Evolutionary conservation across 192 early-diverging fungal genomes (phyloP).

Genomic region (Polychytrium aggregatum): DNA sequence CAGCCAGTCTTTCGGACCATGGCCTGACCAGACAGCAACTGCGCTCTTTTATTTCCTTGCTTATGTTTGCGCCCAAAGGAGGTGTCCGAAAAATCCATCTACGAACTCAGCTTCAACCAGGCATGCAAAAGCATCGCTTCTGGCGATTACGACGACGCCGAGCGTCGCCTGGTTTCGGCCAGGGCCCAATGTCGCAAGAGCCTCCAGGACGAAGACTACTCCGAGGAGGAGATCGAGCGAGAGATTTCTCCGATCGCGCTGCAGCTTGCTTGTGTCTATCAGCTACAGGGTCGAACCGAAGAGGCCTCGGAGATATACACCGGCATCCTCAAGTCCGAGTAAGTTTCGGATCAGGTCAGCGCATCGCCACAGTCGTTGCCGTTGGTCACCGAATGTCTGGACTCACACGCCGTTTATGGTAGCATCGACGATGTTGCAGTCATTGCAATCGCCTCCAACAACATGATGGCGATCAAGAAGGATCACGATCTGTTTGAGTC

Average conservation of each 20-base stretch:
- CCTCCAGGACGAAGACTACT: constrained; percentile 35
- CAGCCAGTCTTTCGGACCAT: too few relatives aligned
- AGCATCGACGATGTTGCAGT: constrained; percentile 43
- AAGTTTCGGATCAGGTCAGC: constrained; percentile 9
- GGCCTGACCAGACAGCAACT: too few relatives aligned
- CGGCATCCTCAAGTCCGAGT: constrained; percentile 43
- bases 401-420: too few relatives aligned
- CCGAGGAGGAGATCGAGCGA: constrained; percentile 52
- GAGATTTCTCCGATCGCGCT: constrained; percentile 49
- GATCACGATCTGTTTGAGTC: constrained; percentile 49
- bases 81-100: too few relatives aligned
- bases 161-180: constrained; percentile 25
- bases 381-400: too few relatives aligned
- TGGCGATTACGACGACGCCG: constrained; percentile 39
- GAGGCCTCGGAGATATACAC: constrained; percentile 51
- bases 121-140: constrained; percentile 46
- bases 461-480: constrained; percentile 44
- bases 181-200: constrained; percentile 34
- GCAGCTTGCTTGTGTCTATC: constrained; percentile 59
- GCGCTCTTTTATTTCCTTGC: too few relatives aligned
- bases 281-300: constrained; percentile 37
- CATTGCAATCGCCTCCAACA: constrained; percentile 57
- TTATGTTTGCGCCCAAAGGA: too few relatives aligned
- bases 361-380: too few relatives aligned
- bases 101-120: constrained; percentile 57